These are phyloP conservation scores for Lodderomyces jiufengensis DNA, from an alignment of 1,139 yeast genomes.

Conservation along the genomic window DNA sequence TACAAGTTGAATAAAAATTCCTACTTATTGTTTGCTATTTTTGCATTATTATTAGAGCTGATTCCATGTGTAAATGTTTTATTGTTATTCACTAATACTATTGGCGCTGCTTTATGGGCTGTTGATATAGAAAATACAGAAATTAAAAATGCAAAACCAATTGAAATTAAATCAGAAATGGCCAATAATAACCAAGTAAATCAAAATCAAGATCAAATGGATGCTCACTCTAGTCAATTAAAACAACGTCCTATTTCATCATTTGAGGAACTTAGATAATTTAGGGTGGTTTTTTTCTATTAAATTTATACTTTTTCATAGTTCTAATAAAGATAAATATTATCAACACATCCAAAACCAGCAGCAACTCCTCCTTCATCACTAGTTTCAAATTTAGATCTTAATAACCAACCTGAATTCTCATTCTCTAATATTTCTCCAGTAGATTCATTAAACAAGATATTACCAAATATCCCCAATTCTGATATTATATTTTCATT, in stretches of 20 bases:
- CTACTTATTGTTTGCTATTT: slow-evolving; percentile 53
- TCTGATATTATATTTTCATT: slow-evolving; percentile 79
- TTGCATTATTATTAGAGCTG: slow-evolving; percentile 54
- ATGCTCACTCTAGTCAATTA: neutral
- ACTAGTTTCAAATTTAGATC: slow-evolving; percentile 83
- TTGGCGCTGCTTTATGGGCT: slow-evolving; percentile 77
- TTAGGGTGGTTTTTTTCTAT: too few species aligned
- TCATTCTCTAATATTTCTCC: slow-evolving; percentile 60
- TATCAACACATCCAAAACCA: slow-evolving; percentile 95
- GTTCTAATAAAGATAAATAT: slow-evolving; percentile 43
- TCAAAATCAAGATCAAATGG: neutral
- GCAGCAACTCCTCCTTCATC: slow-evolving; percentile 99
- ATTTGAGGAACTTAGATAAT: neutral
- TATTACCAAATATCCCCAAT: slow-evolving; percentile 84
- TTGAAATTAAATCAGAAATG: too few species aligned
- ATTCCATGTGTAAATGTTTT: slow-evolving; percentile 59
- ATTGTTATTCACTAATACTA: slow-evolving; percentile 62
- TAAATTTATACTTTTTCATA: neutral
- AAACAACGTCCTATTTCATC: neutral
- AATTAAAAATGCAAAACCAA: neutral
- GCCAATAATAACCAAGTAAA: too few species aligned
- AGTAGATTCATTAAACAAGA: slow-evolving; percentile 62
- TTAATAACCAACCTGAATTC: slow-evolving; percentile 76
- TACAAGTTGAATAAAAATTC: slow-evolving; percentile 29
- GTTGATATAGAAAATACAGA: slow-evolving; percentile 25